Evolutionary conservation across 106 monocot species (phyloP).

Genomic region (Acorus calamus): DNA sequence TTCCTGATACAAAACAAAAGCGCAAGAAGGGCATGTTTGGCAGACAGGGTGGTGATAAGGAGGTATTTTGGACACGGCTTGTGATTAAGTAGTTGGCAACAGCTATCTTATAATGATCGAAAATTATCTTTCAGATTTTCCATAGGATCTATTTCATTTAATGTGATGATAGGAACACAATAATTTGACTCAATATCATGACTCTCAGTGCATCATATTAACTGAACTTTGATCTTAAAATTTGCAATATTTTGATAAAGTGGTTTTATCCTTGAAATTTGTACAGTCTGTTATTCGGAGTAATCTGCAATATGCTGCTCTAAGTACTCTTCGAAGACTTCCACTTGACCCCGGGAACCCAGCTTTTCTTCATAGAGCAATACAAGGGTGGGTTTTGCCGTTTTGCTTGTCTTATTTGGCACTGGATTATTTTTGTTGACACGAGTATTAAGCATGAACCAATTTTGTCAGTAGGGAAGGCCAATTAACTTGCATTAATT

Average conservation of each 20-base stretch:
- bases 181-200: too few species aligned
- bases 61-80: constrained; percentile 32
- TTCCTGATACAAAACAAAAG: constrained; percentile 84
- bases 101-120: too few species aligned
- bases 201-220: not conserved
- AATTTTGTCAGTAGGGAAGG: too few species aligned
- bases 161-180: too few species aligned
- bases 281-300: constrained; percentile 69
- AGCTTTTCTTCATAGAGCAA: constrained; percentile 90
- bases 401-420: not conserved
- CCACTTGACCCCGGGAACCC: constrained; percentile 99
- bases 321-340: constrained; percentile 93
- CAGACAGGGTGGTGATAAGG: constrained; percentile 91
- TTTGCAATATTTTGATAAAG: too few species aligned
- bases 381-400: constrained; percentile 60
- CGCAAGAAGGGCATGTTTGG: constrained; percentile 84
- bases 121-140: too few species aligned
- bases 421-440: too few species aligned
- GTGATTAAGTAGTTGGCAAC: too few species aligned
- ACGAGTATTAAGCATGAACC: too few species aligned
- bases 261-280: not conserved
- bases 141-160: not conserved
- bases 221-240: too few species aligned
- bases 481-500: too few species aligned
- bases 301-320: constrained; percentile 92